These are phyloP conservation scores for Yarrowia osloensis DNA, from an alignment of 805 yeast genomes.

Conservation along the genomic window DNA sequence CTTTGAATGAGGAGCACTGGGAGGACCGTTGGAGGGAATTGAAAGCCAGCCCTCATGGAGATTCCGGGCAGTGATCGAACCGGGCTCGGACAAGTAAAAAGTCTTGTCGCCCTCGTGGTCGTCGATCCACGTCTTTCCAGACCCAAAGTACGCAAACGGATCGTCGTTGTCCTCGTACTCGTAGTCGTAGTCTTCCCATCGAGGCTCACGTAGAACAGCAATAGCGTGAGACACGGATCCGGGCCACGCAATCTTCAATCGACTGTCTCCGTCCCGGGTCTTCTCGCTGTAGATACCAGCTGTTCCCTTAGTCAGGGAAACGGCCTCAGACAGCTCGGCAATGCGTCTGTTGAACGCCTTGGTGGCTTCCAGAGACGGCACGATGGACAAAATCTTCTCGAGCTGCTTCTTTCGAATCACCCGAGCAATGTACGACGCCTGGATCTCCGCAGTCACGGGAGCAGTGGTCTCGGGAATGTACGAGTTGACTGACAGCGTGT, in stretches of 20 bases:
- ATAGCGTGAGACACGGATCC: constrained; percentile 33
- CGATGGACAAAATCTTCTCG: constrained; percentile 16
- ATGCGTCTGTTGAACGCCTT: constrained; percentile 25
- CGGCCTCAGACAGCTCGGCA: constrained; percentile 13
- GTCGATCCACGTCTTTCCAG: constrained; percentile 32
- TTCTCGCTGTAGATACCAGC: neutral
- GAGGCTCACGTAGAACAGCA: constrained; percentile 26
- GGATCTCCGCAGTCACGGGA: constrained; percentile 22
- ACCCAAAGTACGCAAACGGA: constrained; percentile 33
- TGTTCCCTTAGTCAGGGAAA: neutral
- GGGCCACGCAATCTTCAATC: constrained; percentile 30
- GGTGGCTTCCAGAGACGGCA: constrained; percentile 17
- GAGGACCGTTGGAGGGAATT: constrained; percentile 4
- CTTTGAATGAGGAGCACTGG: constrained; percentile 2
- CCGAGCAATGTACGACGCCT: constrained; percentile 27
- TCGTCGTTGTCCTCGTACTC: constrained; percentile 31
- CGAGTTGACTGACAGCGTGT: constrained; percentile 30
- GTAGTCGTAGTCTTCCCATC: constrained; percentile 33
- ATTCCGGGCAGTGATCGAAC: neutral
- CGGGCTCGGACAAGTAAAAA: constrained; percentile 1
- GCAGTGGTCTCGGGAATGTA: constrained; percentile 21
- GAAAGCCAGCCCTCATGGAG: constrained; percentile 22
- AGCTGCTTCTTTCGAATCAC: constrained; percentile 29
- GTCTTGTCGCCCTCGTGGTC: constrained; percentile 23
- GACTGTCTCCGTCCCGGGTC: constrained; percentile 3